These are phyloP conservation scores for Solanum hybrid DNA, from an alignment of 305 asterid species.

Conservation along the genomic window DNA sequence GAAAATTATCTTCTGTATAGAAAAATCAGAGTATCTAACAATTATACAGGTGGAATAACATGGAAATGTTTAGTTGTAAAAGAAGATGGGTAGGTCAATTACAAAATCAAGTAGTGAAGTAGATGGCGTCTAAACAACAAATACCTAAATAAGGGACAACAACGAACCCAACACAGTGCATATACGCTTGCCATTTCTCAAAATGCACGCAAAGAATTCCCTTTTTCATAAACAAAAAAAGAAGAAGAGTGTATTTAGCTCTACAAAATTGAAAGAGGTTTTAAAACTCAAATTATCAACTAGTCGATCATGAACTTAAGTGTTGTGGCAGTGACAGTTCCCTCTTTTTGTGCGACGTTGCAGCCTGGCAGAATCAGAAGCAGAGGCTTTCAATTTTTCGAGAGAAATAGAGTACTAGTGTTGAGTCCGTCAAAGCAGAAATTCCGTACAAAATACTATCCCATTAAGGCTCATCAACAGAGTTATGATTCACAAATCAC, in stretches of 20 bases:
- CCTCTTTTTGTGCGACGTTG: neutral
- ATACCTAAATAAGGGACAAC: neutral
- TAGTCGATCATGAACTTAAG: neutral
- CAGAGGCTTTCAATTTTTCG: neutral
- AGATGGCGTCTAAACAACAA: neutral
- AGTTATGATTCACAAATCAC: neutral
- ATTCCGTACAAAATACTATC: neutral
- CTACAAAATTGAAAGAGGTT: too few relatives aligned
- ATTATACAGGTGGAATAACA: neutral
- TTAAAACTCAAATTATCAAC: neutral
- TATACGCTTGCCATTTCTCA: neutral
- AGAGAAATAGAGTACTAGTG: neutral
- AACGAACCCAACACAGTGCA: neutral
- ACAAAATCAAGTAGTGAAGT: neutral
- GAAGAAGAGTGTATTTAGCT: neutral
- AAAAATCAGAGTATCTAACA: neutral
- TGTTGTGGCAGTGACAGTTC: neutral
- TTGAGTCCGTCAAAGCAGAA: neutral
- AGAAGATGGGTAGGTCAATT: neutral
- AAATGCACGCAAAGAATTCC: neutral
- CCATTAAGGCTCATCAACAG: neutral
- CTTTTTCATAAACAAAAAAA: too few relatives aligned
- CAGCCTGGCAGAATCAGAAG: neutral
- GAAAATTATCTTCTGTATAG: neutral
- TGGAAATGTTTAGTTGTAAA: neutral